Base-by-base conservation (phyloP, 2,329 filamentous ascomycete species). In the Malbranchea zuffiana region DNA sequence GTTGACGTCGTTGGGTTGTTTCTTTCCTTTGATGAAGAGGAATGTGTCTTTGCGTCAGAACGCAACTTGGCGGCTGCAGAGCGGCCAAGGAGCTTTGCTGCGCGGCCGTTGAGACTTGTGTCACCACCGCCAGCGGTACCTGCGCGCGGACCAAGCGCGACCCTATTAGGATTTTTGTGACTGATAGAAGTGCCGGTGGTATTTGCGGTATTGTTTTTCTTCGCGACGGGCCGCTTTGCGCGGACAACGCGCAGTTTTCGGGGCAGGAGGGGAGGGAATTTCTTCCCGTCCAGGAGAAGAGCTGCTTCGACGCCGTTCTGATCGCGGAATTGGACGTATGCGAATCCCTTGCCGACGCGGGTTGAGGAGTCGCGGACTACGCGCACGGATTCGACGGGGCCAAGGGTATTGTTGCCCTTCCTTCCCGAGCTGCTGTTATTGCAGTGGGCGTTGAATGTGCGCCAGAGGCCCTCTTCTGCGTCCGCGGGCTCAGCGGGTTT, bases 261-360 rank as follows among this genome's bases (percentile, higher is more conserved):
- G 6, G 88, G 88, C n/a, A 96, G 75, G 74, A 95, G 79, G 12
- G 88, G 88, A 11, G 88, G 86, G 53, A 87, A 96, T 51, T 83
- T 90, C 68, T 96, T 93, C 44, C 78, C 87, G 56, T 95, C 74
- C 43, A 88, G 75, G 25, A 92, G 72, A 8, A 98, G 71, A 1
- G 90, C 90, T n/a, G 81, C 74, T 61, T 98, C 90, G 30, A 98
- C 88, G 29, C 80, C 70, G 51, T 92, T 95, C 44, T 71, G 75
- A 51, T 96, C 84, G 67, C 80, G 75, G 62, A 98, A 98, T 55
- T 98, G 90, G 11, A 98, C 88, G 53, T 98, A 98, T 44, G 92
- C 92, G 54, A 98, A 85, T 3, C 90, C 90, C 58, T 98, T 98
- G 52, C 90, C 86, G 19, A 98, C 84, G 33, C 92, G 76, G 5